A percentile compares a stretch with the other conserved stretches of the same genome.
Conservation (phyloP, 345 rosid species). For the Salix purpurea region DNA sequence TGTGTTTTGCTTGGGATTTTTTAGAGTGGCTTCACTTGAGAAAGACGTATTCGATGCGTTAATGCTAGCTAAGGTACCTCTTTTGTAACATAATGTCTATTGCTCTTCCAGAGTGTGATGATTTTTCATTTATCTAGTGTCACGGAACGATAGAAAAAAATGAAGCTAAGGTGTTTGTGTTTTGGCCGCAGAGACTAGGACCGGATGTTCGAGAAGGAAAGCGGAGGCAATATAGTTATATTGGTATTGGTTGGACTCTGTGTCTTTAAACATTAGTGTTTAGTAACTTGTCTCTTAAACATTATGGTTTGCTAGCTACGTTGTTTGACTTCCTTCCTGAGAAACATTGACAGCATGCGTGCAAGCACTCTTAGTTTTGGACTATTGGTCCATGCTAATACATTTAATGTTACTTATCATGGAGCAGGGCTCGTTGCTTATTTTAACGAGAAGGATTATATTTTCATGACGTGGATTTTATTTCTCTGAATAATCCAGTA, state of each 20-base stretch:
- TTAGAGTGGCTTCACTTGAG: constrained; percentile 62
- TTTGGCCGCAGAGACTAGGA: constrained; percentile 64
- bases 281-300: neutral
- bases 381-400: neutral
- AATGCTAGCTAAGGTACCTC: constrained; percentile 69
- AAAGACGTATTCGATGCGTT: constrained; percentile 69
- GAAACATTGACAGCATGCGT: neutral
- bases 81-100: neutral
- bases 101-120: neutral
- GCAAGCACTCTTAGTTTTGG: neutral
- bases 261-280: neutral
- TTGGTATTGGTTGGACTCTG: constrained; percentile 38
- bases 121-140: neutral
- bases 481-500: neutral
- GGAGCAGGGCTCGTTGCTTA: neutral
- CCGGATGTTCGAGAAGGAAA: constrained; percentile 76
- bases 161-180: constrained; percentile 57
- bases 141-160: neutral
- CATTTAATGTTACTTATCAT: neutral
- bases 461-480: neutral
- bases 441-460: neutral
- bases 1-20: neutral
- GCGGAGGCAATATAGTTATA: constrained; percentile 73
- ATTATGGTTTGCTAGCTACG: neutral
- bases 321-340: neutral